Conservation (phyloP, 1,139 yeast species). For the Candida mesenterica region DNA sequence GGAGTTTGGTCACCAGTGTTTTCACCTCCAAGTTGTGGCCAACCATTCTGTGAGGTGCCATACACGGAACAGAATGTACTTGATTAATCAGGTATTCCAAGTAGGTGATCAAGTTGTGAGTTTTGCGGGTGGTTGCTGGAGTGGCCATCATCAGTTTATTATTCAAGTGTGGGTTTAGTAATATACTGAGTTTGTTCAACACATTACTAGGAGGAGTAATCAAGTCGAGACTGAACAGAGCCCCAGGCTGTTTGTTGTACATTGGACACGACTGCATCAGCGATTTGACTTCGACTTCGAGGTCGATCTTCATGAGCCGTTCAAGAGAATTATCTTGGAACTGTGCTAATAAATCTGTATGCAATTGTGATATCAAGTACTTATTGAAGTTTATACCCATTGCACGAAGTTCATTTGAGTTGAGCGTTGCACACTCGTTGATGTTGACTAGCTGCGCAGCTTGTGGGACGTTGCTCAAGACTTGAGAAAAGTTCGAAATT, state of each 20-base stretch:
- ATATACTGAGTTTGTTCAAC: slow-evolving; percentile 26
- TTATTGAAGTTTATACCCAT: slow-evolving; percentile 57
- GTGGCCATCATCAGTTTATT: slow-evolving; percentile 10
- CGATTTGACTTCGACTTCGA: slow-evolving; percentile 45
- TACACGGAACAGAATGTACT: slow-evolving; percentile 16
- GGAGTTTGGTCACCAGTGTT: slow-evolving; percentile 51
- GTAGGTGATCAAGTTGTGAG: slow-evolving; percentile 21
- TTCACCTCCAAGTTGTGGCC: slow-evolving; percentile 54
- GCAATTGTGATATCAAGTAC: slow-evolving; percentile 45
- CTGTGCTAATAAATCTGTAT: slow-evolving; percentile 46
- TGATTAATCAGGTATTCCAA: slow-evolving; percentile 24
- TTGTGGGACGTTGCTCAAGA: slow-evolving; percentile 28
- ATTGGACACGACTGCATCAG: slow-evolving; percentile 38
- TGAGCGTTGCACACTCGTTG: slow-evolving; percentile 42
- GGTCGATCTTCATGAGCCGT: slow-evolving; percentile 25
- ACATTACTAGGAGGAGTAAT: slow-evolving; percentile 31
- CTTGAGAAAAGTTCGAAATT: slow-evolving; percentile 64
- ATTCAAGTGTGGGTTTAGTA: slow-evolving; percentile 18
- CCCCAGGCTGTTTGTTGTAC: slow-evolving; percentile 27
- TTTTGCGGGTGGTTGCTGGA: slow-evolving; percentile 19
- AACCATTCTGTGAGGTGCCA: slow-evolving; percentile 13
- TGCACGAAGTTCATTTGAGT: slow-evolving; percentile 34
- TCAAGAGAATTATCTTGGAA: slow-evolving; percentile 19
- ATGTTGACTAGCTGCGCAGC: slow-evolving; percentile 47
- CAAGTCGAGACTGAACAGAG: slow-evolving; percentile 38